Percentiles rank a stretch among this genome's conserved stretches.
Conservation (phyloP, 2,329 filamentous ascomycete genomes). For the Fusarium sp. region DNA sequence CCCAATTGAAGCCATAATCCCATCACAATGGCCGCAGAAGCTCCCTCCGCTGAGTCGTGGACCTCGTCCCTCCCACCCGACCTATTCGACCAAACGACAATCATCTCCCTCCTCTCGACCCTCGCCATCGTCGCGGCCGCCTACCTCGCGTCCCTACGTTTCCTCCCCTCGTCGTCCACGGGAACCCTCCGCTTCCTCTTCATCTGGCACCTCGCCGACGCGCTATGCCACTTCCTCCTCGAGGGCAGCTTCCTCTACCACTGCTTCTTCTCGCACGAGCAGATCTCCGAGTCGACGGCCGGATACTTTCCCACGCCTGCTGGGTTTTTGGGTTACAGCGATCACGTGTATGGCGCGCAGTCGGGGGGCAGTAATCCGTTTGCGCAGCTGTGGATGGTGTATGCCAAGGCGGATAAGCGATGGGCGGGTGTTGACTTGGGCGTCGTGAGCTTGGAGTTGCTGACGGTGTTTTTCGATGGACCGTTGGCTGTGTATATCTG, state of each 20-base stretch:
- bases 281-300: slow-evolving; percentile 46
- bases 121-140: slow-evolving; percentile 63
- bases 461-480: slow-evolving; percentile 73
- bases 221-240: slow-evolving; percentile 89
- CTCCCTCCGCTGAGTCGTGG: slow-evolving; percentile 13
- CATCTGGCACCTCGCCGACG: slow-evolving; percentile 95
- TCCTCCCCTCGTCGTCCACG: slow-evolving; percentile 62
- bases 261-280: slow-evolving; percentile 80
- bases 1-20: neutral
- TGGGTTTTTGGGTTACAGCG: slow-evolving; percentile 63
- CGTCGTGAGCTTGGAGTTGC: slow-evolving; percentile 73
- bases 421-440: slow-evolving; percentile 74
- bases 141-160: slow-evolving; percentile 60
- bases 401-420: slow-evolving; percentile 71
- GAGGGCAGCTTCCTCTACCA: slow-evolving; percentile 94
- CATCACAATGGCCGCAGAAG: slow-evolving; percentile 23
- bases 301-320: slow-evolving; percentile 60
- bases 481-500: slow-evolving; percentile 70
- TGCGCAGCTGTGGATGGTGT: slow-evolving; percentile 76
- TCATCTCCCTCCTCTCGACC: slow-evolving; percentile 68
- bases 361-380: slow-evolving; percentile 65
- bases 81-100: slow-evolving; percentile 70
- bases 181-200: slow-evolving; percentile 80
- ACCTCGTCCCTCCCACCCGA: slow-evolving; percentile 60
- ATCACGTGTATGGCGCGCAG: slow-evolving; percentile 67